A percentile compares a stretch with the other conserved stretches of the same genome.
Conservation (phyloP, 2,329 filamentous ascomycete genomes). For the Fusarium anguioides region DNA sequence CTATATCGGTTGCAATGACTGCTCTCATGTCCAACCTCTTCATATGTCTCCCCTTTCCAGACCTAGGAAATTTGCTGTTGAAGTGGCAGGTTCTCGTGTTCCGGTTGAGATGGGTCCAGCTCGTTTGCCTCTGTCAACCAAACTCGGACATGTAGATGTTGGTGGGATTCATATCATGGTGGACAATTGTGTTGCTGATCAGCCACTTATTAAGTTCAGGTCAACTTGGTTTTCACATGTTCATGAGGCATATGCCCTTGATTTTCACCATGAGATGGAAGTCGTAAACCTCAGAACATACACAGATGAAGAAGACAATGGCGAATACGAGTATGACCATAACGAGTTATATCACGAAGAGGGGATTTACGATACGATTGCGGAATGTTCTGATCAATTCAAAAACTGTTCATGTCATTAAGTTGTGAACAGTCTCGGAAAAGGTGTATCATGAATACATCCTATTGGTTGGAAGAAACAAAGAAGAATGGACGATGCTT, state of each 20-base stretch:
- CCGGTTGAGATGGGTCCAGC: conserved; percentile 21
- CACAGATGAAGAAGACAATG: too few relatives aligned
- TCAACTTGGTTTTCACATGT: conserved; percentile 31
- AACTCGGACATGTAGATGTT: conserved; percentile 15
- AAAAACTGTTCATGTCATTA: conserved; percentile 22
- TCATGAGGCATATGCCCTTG: conserved; percentile 21
- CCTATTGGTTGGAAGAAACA: neutral
- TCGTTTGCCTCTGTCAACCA: conserved; percentile 25
- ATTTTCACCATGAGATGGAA: conserved; percentile 3
- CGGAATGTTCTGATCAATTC: conserved; percentile 21
- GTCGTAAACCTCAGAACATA: neutral
- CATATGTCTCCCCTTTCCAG: neutral
- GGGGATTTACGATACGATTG: conserved; percentile 2
- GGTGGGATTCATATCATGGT: conserved; percentile 30
- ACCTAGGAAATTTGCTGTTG: neutral
- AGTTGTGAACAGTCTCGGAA: neutral
- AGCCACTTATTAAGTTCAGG: conserved; percentile 30
- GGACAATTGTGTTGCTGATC: conserved; percentile 2
- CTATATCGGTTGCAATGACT: conserved; percentile 24
- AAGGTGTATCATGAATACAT: neutral
- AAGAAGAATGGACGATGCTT: neutral
- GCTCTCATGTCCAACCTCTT: conserved; percentile 2
- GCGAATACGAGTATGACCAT: too few relatives aligned
- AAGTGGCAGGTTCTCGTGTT: conserved; percentile 3
- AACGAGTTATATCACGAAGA: neutral